These are phyloP conservation scores for Echeveria elegans DNA, from an alignment of 164 flowering plant species.

Conservation along the genomic window DNA sequence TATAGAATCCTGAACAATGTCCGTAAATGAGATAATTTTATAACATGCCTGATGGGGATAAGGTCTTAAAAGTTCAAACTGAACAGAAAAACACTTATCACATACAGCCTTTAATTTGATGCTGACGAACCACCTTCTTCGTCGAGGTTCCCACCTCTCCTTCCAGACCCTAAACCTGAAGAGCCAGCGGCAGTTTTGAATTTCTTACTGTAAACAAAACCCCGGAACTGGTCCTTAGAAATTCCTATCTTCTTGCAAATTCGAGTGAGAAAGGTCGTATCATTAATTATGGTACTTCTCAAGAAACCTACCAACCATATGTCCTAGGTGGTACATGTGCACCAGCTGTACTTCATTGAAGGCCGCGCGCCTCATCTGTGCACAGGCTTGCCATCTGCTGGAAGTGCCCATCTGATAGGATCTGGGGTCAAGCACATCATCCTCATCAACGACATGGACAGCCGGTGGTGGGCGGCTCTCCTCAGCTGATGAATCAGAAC, in stretches of 20 bases:
- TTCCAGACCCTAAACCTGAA: neutral
- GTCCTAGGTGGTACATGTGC: neutral
- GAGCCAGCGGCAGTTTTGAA: neutral
- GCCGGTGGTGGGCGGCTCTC: neutral
- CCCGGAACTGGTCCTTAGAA: neutral
- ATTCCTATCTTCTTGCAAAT: neutral
- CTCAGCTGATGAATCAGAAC: neutral
- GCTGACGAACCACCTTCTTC: constrained; percentile 29
- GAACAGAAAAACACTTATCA: no score
- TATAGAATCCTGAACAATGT: no score
- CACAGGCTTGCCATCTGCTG: neutral
- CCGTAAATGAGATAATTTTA: no score
- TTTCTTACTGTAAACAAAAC: neutral
- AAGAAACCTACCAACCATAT: neutral
- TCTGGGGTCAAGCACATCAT: neutral
- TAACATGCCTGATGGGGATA: no score
- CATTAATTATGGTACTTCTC: neutral
- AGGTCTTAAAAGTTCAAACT: no score
- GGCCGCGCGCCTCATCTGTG: no score
- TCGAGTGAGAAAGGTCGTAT: neutral
- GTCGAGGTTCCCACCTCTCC: neutral
- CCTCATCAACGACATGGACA: neutral
- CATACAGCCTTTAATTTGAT: constrained; percentile 21
- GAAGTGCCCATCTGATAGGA: constrained; percentile 1
- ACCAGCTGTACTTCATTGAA: neutral